Evolutionary conservation across 2,329 filamentous ascomycete genomes (phyloP).

Genomic region (Fusarium cicatricum): DNA sequence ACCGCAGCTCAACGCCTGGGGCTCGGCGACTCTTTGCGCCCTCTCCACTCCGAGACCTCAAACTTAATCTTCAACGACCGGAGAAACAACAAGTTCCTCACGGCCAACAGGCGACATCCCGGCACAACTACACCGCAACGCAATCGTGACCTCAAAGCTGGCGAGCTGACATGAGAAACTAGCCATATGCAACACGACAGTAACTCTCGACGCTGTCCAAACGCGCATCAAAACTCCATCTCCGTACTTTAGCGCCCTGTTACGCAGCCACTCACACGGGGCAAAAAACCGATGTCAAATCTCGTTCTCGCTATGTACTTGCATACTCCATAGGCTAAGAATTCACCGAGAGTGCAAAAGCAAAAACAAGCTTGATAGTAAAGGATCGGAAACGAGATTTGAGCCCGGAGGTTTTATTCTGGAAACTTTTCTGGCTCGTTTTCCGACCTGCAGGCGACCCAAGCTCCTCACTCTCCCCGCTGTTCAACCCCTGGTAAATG

Average conservation of each 20-base stretch:
- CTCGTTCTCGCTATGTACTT: not conserved
- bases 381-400: slow-evolving; percentile 13
- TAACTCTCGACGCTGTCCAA: slow-evolving; percentile 1
- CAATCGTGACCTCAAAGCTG: slow-evolving; percentile 6
- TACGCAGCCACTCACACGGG: slow-evolving; percentile 14
- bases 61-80: not conserved
- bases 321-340: not conserved
- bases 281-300: slow-evolving; percentile 2
- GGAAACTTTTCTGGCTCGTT: slow-evolving; percentile 20
- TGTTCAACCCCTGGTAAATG: slow-evolving; percentile 17
- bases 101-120: not conserved
- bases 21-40: slow-evolving; percentile 19
- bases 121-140: slow-evolving; percentile 1
- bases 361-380: slow-evolving; percentile 2
- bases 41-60: slow-evolving; percentile 16
- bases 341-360: not conserved
- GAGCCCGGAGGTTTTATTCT: slow-evolving; percentile 16
- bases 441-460: slow-evolving; percentile 8
- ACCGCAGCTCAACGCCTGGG: slow-evolving; percentile 6
- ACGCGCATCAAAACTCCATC: slow-evolving; percentile 6
- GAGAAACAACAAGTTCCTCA: not conserved
- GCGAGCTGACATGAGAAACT: slow-evolving; percentile 6
- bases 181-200: not conserved
- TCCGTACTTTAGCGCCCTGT: slow-evolving; percentile 6
- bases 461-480: slow-evolving; percentile 12